These are phyloP conservation scores for Fusarium praegraminearum DNA, from an alignment of 2,329 filamentous ascomycete species.

Conservation along the genomic window DNA sequence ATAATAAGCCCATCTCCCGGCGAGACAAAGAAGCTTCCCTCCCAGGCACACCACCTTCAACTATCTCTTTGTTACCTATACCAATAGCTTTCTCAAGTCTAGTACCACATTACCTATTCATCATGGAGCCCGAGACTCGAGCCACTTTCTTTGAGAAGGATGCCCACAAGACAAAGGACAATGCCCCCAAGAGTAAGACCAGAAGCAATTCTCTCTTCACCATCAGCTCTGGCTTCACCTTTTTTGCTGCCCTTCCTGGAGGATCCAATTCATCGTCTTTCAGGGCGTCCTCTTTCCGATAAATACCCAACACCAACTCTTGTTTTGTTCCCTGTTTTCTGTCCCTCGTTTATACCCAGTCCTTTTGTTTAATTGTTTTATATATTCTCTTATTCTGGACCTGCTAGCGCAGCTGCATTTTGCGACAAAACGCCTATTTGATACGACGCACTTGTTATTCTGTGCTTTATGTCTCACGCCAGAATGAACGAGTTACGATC, in stretches of 20 bases:
- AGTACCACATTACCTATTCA: constrained; percentile 8
- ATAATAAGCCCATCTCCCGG: constrained; percentile 41
- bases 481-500: constrained; percentile 34
- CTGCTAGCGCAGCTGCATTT: constrained; percentile 1
- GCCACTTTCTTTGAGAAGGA: constrained; percentile 47
- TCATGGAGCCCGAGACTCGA: constrained; percentile 43
- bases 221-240: constrained; percentile 48
- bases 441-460: neutral
- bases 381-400: neutral
- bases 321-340: constrained; percentile 7
- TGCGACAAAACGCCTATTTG: neutral
- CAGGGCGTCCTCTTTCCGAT: constrained; percentile 47
- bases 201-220: constrained; percentile 46
- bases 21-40: constrained; percentile 31
- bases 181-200: constrained; percentile 39
- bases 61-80: constrained; percentile 31
- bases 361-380: constrained; percentile 17
- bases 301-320: constrained; percentile 22
- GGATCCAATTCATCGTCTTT: constrained; percentile 39
- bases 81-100: constrained; percentile 3
- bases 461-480: constrained; percentile 3
- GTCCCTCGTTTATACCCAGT: constrained; percentile 35
- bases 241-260: constrained; percentile 46
- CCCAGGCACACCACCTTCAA: constrained; percentile 27
- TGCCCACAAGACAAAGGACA: constrained; percentile 44